Evolutionary conservation across 2,329 filamentous ascomycete genomes (phyloP).

Genomic region (Byssochlamys sp.): DNA sequence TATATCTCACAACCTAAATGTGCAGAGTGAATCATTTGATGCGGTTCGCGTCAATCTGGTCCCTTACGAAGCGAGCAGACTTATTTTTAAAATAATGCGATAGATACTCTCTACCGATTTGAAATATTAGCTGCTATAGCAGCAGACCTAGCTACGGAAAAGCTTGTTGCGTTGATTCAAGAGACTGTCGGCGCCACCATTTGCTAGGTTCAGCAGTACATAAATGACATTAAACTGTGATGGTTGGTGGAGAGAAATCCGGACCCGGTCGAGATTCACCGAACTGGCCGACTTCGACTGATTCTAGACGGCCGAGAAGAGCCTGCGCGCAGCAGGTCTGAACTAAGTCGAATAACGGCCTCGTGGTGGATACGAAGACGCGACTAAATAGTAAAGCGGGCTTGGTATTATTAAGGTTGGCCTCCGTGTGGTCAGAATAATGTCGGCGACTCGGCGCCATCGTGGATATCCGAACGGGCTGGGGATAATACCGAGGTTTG

Average conservation of each 20-base stretch:
- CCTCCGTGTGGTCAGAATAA: neutral
- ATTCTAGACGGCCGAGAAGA: neutral
- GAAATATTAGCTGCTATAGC: too few relatives aligned
- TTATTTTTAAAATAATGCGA: too few relatives aligned
- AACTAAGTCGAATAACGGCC: neutral
- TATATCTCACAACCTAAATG: neutral
- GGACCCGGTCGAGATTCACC: neutral
- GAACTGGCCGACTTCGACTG: neutral
- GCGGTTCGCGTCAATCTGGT: neutral
- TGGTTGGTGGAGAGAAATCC: neutral
- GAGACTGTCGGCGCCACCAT: neutral
- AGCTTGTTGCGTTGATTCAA: neutral
- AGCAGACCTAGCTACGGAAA: neutral
- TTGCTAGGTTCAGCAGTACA: neutral
- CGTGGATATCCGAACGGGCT: neutral
- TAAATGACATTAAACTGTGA: neutral
- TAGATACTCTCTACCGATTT: too few relatives aligned
- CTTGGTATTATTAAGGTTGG: neutral
- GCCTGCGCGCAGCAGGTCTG: neutral
- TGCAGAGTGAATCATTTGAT: neutral
- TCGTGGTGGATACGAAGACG: neutral
- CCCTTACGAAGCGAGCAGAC: neutral
- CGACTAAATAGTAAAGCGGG: neutral
- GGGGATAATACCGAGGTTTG: neutral
- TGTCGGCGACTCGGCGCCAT: too few relatives aligned